These are phyloP conservation scores for Simmondsia chinensis DNA, from an alignment of 148 eudicot species.

Conservation along the genomic window DNA sequence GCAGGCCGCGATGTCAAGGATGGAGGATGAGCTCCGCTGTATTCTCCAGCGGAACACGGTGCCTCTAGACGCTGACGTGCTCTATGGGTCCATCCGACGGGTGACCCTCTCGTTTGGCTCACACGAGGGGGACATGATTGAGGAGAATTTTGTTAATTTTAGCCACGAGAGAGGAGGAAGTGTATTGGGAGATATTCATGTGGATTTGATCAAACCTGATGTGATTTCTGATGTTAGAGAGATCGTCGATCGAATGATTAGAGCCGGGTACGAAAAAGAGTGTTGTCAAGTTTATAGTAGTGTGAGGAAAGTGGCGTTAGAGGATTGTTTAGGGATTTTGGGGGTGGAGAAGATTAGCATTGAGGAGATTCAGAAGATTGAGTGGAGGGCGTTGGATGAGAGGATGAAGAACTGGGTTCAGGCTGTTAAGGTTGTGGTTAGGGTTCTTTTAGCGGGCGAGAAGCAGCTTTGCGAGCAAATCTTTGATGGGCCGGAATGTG, in stretches of 20 bases:
- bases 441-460: conserved; percentile 52
- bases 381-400: conserved; percentile 63
- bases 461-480: conserved; percentile 63
- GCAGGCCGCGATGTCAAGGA: conserved; percentile 68
- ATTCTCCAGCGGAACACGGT: conserved; percentile 35
- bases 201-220: conserved; percentile 47
- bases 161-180: conserved; percentile 54
- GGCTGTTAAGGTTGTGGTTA: conserved; percentile 54
- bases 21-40: conserved; percentile 75
- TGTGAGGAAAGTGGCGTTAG: conserved; percentile 55
- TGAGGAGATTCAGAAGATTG: conserved; percentile 79
- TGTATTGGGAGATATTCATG: conserved; percentile 37
- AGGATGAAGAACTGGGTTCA: conserved; percentile 83
- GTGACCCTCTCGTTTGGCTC: conserved; percentile 34
- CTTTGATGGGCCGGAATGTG: conserved; percentile 33
- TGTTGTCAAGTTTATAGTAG: conserved; percentile 77
- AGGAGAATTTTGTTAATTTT: conserved; percentile 30
- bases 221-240: conserved; percentile 49
- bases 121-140: conserved; percentile 28
- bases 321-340: conserved; percentile 50
- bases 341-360: conserved; percentile 73
- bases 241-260: conserved; percentile 77
- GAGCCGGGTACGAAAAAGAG: conserved; percentile 76
- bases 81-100: conserved; percentile 47
- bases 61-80: conserved; percentile 46